Conservation (phyloP, 1,139 yeast species). For the Wickerhamomyces sp. region DNA sequence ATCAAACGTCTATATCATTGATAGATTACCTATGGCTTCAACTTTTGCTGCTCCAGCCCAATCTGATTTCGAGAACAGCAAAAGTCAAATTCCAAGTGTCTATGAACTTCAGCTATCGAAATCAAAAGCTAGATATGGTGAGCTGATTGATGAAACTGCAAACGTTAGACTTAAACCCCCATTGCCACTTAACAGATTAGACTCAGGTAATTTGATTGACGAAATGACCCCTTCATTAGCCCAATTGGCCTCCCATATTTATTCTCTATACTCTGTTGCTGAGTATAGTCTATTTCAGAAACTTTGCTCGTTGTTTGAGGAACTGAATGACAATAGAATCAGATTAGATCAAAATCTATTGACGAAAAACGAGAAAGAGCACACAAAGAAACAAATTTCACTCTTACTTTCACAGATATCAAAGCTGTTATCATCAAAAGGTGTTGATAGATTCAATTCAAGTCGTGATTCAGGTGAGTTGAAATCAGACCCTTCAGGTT, state of each 20-base stretch:
- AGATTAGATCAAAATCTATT: slow-evolving; percentile 51
- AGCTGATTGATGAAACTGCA: slow-evolving; percentile 19
- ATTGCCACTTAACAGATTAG: slow-evolving; percentile 45
- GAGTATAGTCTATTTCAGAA: slow-evolving; percentile 58
- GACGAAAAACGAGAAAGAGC: slow-evolving; percentile 52
- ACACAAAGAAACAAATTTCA: slow-evolving; percentile 56
- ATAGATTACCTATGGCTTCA: slow-evolving; percentile 24
- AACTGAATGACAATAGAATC: slow-evolving; percentile 60
- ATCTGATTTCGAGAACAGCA: slow-evolving; percentile 22
- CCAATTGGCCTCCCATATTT: slow-evolving; percentile 57
- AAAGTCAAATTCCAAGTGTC: slow-evolving; percentile 37
- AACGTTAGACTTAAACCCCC: slow-evolving; percentile 39
- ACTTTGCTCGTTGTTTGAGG: slow-evolving; percentile 47
- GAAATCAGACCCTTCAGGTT: slow-evolving; percentile 64
- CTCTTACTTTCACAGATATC: slow-evolving; percentile 60
- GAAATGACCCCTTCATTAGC: slow-evolving; percentile 57
- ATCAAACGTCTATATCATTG: slow-evolving; percentile 37
- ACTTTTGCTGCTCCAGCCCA: slow-evolving; percentile 26
- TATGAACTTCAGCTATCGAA: slow-evolving; percentile 39
- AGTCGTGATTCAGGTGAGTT: slow-evolving; percentile 22
- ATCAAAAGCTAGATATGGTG: slow-evolving; percentile 20
- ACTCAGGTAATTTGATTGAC: slow-evolving; percentile 41
- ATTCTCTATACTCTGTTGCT: slow-evolving; percentile 65
- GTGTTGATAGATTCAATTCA: slow-evolving; percentile 25
- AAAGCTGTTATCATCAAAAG: slow-evolving; percentile 51